Evolutionary conservation across 495 filamentous ascomycete species (phyloP), one percentile per base, ranked within the genome.

Genomic region (Penicillium cataractarum): DNA sequence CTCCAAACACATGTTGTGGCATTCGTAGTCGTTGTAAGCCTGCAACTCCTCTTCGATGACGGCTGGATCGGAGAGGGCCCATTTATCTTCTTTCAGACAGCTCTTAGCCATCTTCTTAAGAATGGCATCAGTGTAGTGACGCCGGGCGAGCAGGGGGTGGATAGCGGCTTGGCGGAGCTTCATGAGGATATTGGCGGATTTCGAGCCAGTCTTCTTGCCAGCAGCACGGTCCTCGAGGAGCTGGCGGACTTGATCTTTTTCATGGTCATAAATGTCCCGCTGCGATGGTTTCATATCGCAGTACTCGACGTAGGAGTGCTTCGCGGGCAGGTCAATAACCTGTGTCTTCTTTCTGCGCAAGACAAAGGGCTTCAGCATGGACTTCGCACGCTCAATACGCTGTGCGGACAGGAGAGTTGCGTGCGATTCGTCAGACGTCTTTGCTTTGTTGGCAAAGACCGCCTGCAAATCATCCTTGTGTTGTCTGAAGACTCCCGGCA

Each of bases 351-450:
- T 93, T 6, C 95, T 84, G 39, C 96, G 92, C 0, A 99, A 78
- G 26, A 99, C 90, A 71, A 98, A 99, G 0, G 95, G 95, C 37
- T 94, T 91, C 73, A 99, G 87, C 83, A 99, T 97, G 0, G 92
- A 90, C 48, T 92, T 89, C 0, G 95, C 95, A 33, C 92, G 84
- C 22, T 85, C 83, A 52, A 97, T 95, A 5, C 95, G 88, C 72
- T 97, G 91, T 6, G 84, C 86, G 0, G 93, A 95, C 3, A 98
- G 78, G 4, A 98, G 80, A 6, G 92, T 88, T 3, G 87, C 87
- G 67, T 88, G 87, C 0, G 78, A 78, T 58, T 90, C 86, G 56
- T 90, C 85, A 44, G 92, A 91, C 10, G 84, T 89, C n/a, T 89
- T 91, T 3, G 92, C 91, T 69, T 96, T 97, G 69, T 93, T 89